A percentile compares a stretch with the other conserved stretches of the same genome.
Evolutionary conservation across 345 rosid species (phyloP).

Genomic region (Melastoma malabathricum): DNA sequence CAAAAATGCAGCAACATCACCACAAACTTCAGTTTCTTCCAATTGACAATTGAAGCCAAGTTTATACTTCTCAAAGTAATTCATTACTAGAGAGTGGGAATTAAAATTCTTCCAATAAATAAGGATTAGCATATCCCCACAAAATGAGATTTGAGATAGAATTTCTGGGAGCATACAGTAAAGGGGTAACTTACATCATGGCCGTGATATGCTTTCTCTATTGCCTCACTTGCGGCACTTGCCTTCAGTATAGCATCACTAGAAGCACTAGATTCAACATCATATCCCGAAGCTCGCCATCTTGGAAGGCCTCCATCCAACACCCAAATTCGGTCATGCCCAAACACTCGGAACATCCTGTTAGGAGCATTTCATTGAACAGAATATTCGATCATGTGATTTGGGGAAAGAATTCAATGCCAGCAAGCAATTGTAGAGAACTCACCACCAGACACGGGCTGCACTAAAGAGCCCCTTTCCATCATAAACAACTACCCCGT

Average conservation of each 20-base stretch:
- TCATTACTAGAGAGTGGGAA: too few species aligned
- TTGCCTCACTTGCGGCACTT: conserved; percentile 94
- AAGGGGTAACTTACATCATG: conserved; percentile 40
- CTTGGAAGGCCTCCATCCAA: conserved; percentile 94
- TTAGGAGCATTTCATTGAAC: conserved; percentile 4
- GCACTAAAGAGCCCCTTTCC: conserved; percentile 97
- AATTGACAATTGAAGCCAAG: too few species aligned
- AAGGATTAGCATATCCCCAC: too few species aligned
- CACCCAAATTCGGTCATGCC: conserved; percentile 87
- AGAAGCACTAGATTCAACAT: conserved; percentile 98
- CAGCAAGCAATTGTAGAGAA: conserved; percentile 6
- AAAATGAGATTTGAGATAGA: too few species aligned
- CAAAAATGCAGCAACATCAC: background rate
- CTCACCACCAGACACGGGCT: conserved; percentile 99
- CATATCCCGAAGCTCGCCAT: conserved; percentile 96
- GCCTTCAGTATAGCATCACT: conserved; percentile 89
- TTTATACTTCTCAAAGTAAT: too few species aligned
- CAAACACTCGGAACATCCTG: conserved; percentile 97
- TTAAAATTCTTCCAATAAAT: too few species aligned
- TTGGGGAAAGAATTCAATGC: background rate
- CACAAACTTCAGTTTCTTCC: too few species aligned
- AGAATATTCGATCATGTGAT: background rate
- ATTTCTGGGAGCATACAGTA: background rate
- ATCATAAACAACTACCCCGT: conserved; percentile 90
- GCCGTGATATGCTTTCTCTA: conserved; percentile 86